Evolutionary conservation across 192 early-diverging fungal genomes (phyloP).

Genomic region (Entomortierella parvispora): DNA sequence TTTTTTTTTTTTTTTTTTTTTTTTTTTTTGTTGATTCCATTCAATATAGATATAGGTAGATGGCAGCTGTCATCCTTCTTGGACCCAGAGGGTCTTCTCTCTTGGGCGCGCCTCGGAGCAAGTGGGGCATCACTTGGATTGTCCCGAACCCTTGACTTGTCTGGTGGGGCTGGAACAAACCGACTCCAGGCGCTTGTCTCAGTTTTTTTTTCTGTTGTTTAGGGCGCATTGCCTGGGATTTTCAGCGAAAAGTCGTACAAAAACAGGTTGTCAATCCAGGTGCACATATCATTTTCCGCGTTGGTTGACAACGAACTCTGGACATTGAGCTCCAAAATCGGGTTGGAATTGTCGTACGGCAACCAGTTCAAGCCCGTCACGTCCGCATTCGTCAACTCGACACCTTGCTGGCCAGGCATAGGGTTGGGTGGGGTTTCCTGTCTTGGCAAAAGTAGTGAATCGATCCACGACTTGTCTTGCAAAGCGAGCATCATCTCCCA

Average conservation of each 20-base stretch:
- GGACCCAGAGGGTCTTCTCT: no score
- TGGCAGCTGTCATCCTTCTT: no score
- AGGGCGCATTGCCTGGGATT: background rate
- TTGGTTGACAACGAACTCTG: background rate
- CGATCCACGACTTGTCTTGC: conserved; percentile 25
- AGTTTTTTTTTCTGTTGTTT: no score
- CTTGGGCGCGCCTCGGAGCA: no score
- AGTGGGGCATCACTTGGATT: no score
- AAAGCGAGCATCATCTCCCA: conserved; percentile 35
- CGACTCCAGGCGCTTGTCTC: background rate
- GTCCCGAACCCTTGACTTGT: no score
- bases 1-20: background rate
- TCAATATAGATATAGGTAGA: no score
- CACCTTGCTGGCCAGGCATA: background rate
- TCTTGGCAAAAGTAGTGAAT: conserved; percentile 36
- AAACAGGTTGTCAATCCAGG: background rate
- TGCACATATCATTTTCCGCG: background rate
- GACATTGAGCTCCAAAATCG: conserved; percentile 7
- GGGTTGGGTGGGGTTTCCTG: conserved; percentile 48
- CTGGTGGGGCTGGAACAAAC: no score
- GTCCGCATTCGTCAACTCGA: conserved; percentile 9
- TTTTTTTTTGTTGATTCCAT: background rate
- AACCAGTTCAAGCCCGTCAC: background rate
- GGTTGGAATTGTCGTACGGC: conserved; percentile 2
- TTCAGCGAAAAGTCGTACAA: background rate